Base-by-base conservation (phyloP, 331 rosid genomes). In the Malus hybrid region DNA sequence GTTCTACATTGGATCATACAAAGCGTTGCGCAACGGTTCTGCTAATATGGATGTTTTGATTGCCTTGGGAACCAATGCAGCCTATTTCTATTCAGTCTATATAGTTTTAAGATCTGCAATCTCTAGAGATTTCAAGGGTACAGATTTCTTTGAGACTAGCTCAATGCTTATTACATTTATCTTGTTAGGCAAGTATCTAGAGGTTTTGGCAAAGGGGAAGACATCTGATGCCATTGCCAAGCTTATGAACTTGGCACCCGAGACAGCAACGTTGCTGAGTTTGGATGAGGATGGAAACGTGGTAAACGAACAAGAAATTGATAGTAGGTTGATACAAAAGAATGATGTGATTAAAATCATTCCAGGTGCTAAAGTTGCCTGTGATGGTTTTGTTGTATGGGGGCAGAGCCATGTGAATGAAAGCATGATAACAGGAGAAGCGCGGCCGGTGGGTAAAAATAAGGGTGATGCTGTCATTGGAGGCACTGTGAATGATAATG, bases 341-440 rank as follows among this genome's bases (percentile, higher is more conserved):
- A 77, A 89, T 29, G 98, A 90, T 78, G 93, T 87, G 75, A 83
- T 90, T 10, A 93, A 90, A 75, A 67, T 86, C 56, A 62, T 88
- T 16, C 96, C 96, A 1, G 96, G 98, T 18, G 85, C 90, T 0
- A 93, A 87, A 80, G 95, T 93, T 56, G 95, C 93, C 20, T 86
- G 91, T 1, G 98, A 93, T 83, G 98, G 98, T 32, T n/a, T 78
- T 44, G 95, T 93, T 10, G 27, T 80, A 0, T 89, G 95, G 95
- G 98, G 98, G 6, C 84, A 83, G 27, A 90, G 98, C 78, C 88
- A 89, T 19, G 82, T 93, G 36, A 93, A 93, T 75, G 96, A 93
- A 85, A 93, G 96, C 84, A 87, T 90, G 96, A 89, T 93, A 74
- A 90, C 98, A 6, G 98, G 98, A 42, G 96, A 93, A 80, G 89